These are phyloP conservation scores for Protea cynaroides DNA, from an alignment of 164 flowering plant genomes.

Conservation along the genomic window DNA sequence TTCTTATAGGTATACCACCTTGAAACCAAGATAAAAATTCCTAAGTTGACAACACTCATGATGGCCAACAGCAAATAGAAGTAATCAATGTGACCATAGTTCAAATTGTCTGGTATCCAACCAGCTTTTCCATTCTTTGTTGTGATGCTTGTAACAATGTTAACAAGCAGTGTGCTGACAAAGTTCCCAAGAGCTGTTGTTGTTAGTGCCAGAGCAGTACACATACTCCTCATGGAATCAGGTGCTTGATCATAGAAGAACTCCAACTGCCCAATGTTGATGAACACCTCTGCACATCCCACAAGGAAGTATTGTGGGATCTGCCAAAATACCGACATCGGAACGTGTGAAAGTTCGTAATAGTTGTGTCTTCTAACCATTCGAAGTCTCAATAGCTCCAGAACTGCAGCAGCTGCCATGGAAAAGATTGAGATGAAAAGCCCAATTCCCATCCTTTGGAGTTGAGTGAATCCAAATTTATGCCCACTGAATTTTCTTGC, in stretches of 20 bases:
- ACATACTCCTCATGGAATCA: conserved; percentile 49
- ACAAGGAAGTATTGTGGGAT: conserved; percentile 46
- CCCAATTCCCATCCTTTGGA: conserved; percentile 41
- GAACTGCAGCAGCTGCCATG: conserved; percentile 28
- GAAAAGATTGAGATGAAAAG: conserved; percentile 30
- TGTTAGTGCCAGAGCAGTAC: conserved; percentile 39
- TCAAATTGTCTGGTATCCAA: conserved; percentile 53
- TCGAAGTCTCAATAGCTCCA: conserved; percentile 28
- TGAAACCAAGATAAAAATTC: conserved; percentile 27
- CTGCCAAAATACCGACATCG: conserved; percentile 40
- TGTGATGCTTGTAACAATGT: conserved; percentile 24
- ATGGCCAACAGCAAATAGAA: conserved; percentile 41
- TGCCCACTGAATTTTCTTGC: conserved; percentile 24
- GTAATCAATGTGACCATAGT: conserved; percentile 41
- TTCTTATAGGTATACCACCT: conserved; percentile 39
- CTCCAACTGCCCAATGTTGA: conserved; percentile 42
- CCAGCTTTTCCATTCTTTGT: conserved; percentile 34
- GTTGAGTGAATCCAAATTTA: conserved; percentile 31
- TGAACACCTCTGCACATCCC: conserved; percentile 49
- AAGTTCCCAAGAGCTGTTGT: conserved; percentile 40
- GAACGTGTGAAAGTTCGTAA: conserved; percentile 18
- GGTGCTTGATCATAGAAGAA: conserved; percentile 54
- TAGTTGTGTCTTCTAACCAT: conserved; percentile 24
- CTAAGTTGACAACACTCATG: conserved; percentile 32
- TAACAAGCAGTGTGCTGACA: conserved; percentile 34